Evolutionary conservation across 1,139 yeast species (phyloP).

Genomic region (Lodderomyces metapsilosis): DNA sequence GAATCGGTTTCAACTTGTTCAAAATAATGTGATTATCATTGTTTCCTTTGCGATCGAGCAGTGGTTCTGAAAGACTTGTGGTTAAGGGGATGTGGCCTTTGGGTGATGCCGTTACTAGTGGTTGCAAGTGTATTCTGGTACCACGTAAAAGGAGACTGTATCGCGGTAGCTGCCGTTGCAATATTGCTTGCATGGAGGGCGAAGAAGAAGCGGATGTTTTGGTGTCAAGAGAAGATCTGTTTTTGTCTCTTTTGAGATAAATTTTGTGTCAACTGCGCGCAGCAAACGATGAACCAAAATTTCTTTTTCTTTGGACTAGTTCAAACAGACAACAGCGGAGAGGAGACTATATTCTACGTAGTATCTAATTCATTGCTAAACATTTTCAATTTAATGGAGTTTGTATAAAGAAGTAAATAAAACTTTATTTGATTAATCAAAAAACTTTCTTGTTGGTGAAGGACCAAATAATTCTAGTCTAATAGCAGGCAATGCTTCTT

Average conservation of each 20-base stretch:
- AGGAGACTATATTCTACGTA: too few species aligned
- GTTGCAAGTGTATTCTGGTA: neutral
- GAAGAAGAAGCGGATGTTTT: too few species aligned
- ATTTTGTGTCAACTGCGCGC: neutral
- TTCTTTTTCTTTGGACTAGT: slow-evolving; percentile 3
- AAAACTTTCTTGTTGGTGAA: slow-evolving; percentile 83
- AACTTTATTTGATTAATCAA: slow-evolving; percentile 46
- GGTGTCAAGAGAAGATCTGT: too few species aligned
- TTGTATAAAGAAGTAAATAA: slow-evolving; percentile 5
- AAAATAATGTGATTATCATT: slow-evolving; percentile 15
- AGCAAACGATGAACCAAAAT: slow-evolving; percentile 1
- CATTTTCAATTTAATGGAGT: neutral
- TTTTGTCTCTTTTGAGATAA: neutral
- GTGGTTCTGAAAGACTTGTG: slow-evolving; percentile 1
- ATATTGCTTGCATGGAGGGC: neutral
- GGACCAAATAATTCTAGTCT: slow-evolving; percentile 90
- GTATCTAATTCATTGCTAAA: too few species aligned
- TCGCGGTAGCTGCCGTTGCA: neutral
- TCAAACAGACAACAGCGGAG: too few species aligned
- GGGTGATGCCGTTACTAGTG: neutral
- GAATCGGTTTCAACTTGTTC: slow-evolving; percentile 49
- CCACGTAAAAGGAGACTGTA: neutral
- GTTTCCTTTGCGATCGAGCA: neutral
- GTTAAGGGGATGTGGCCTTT: neutral
- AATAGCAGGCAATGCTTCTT: slow-evolving; percentile 88